Percentiles rank a stretch among this genome's conserved stretches.
Evolutionary conservation across 805 yeast genomes (phyloP).

Genomic region (Sugiyamaella qingdaonensis): DNA sequence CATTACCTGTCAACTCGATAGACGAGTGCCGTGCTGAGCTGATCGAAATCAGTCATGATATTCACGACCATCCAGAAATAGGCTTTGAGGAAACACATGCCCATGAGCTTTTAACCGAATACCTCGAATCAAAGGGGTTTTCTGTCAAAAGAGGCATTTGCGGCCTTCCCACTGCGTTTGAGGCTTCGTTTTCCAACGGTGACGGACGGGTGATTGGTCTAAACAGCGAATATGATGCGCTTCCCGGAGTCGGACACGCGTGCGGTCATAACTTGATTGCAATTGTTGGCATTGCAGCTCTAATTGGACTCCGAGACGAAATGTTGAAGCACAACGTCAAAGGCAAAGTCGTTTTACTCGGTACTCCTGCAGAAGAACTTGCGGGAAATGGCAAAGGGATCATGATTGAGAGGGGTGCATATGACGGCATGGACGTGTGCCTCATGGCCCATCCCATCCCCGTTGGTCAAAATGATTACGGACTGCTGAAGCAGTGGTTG

Average conservation of each 20-base stretch:
- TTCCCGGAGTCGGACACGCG: constrained; percentile 31
- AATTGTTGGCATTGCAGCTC: constrained; percentile 24
- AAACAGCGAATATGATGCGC: constrained; percentile 31
- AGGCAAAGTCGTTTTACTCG: constrained; percentile 30
- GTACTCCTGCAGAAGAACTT: constrained; percentile 32
- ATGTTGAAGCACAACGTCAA: constrained; percentile 25
- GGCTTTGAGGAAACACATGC: constrained; percentile 25
- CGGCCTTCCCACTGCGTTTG: constrained; percentile 28
- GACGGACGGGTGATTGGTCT: constrained; percentile 23
- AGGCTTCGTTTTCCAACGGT: constrained; percentile 10
- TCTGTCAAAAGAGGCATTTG: constrained; percentile 26
- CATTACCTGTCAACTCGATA: not conserved
- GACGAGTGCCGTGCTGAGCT: not conserved
- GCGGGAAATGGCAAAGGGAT: constrained; percentile 30
- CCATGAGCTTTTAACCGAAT: constrained; percentile 25
- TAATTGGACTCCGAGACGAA: constrained; percentile 22
- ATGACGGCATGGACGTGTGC: constrained; percentile 25
- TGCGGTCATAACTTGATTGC: constrained; percentile 34
- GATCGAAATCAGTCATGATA: constrained; percentile 33
- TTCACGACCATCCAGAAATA: constrained; percentile 11
- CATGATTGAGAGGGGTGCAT: constrained; percentile 29
- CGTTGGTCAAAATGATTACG: not conserved
- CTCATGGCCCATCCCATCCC: constrained; percentile 28
- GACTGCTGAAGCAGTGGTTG: constrained; percentile 2
- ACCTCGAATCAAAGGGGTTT: constrained; percentile 23